phyloP scores from a whole-genome alignment of 495 filamentous ascomycete species.

The Lepidopterella palustris region DNA sequence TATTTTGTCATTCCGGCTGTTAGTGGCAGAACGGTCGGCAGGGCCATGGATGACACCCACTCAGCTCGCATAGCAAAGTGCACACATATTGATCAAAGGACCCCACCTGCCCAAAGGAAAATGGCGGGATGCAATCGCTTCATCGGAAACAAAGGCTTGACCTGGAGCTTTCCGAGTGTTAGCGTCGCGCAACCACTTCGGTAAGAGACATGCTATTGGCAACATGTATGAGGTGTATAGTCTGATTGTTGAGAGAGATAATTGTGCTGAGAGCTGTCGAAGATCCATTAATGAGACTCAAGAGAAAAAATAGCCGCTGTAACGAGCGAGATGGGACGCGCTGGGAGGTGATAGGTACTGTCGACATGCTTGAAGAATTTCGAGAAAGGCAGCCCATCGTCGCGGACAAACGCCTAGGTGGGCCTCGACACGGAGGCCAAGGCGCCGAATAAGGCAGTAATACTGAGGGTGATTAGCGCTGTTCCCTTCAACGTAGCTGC shows the following conservation, averaged over 20 bases:
- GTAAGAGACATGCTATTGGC: conserved; percentile 43
- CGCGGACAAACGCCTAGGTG: conserved; percentile 26
- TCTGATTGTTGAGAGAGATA: conserved; percentile 23
- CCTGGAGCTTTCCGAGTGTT: neutral
- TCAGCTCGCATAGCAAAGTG: conserved; percentile 1
- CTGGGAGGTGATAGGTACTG: conserved; percentile 35
- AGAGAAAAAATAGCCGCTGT: conserved; percentile 36
- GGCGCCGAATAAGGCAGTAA: neutral
- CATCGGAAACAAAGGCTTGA: neutral
- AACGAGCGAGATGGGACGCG: conserved; percentile 40
- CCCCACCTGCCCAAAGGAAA: conserved; percentile 3
- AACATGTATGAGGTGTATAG: conserved; percentile 30
- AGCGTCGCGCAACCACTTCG: conserved; percentile 39
- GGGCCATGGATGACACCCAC: conserved; percentile 1
- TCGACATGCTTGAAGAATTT: conserved; percentile 33
- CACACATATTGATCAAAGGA: conserved; percentile 1
- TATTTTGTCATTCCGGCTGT: conserved; percentile 44
- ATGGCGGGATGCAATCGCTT: conserved; percentile 2
- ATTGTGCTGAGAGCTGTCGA: conserved; percentile 31
- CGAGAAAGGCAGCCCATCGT: conserved; percentile 26
- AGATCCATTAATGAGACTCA: conserved; percentile 29
- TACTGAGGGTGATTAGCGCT: neutral
- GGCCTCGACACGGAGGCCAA: conserved; percentile 27
- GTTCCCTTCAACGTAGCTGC: neutral
- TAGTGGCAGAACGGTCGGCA: conserved; percentile 38